Percentiles rank a stretch among this genome's conserved stretches.
Conservation (phyloP, 1,139 yeast genomes). For the Hanseniaspora uvarum region DNA sequence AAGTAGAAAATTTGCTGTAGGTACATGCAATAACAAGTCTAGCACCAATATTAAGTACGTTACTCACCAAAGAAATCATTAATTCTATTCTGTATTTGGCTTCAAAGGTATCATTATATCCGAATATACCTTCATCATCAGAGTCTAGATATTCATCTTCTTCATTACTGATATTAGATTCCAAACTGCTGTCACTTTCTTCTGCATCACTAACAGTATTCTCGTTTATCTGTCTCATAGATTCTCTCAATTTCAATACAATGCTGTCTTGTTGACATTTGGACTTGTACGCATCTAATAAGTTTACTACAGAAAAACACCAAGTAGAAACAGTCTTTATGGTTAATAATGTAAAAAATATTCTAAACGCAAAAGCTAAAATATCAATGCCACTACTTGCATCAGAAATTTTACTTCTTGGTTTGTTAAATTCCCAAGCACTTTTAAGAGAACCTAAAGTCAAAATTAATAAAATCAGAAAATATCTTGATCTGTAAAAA, state of each 20-base stretch:
- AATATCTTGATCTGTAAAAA: conserved; percentile 9
- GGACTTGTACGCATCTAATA: conserved; percentile 5
- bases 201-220: neutral
- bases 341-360: conserved; percentile 1
- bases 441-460: neutral
- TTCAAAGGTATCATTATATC: conserved; percentile 64
- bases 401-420: neutral
- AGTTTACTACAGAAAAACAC: conserved; percentile 7
- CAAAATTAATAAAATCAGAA: conserved; percentile 29
- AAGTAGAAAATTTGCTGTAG: conserved; percentile 50
- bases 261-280: conserved; percentile 6
- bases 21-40: conserved; percentile 48
- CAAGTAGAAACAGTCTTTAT: conserved; percentile 3
- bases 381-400: neutral
- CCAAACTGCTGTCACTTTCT: neutral
- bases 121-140: conserved; percentile 17
- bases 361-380: neutral
- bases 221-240: conserved; percentile 3
- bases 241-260: conserved; percentile 9
- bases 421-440: neutral
- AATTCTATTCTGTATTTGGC: conserved; percentile 53
- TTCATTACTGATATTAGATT: conserved; percentile 6
- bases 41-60: conserved; percentile 37
- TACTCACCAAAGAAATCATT: conserved; percentile 44
- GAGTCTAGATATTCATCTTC: conserved; percentile 27